Conservation (phyloP, 2,329 filamentous ascomycete species). For the Talaromyces sp. region DNA sequence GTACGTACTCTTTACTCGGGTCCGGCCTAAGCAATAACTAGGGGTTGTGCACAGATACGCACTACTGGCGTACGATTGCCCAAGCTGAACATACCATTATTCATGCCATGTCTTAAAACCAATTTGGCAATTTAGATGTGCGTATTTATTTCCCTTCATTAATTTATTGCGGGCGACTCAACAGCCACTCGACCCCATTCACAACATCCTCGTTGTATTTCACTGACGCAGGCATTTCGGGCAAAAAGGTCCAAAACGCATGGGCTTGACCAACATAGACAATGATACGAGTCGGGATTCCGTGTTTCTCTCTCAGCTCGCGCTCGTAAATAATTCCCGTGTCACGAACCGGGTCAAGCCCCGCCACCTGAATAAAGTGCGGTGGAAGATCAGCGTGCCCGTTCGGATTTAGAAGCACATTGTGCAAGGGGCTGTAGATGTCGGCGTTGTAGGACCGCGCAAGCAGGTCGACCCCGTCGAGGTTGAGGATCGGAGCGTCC, state of each 20-base stretch:
- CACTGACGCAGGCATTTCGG: conserved; percentile 18
- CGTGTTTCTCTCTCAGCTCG: conserved; percentile 17
- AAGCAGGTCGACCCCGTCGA: neutral
- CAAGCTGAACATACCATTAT: neutral
- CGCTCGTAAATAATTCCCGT: conserved; percentile 21
- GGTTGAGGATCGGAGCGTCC: neutral
- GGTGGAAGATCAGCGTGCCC: conserved; percentile 24
- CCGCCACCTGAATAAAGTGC: conserved; percentile 21
- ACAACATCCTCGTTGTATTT: conserved; percentile 19
- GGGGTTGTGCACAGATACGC: no score
- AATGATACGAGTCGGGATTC: conserved; percentile 23
- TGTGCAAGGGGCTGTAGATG: neutral
- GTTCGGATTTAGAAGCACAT: conserved; percentile 6
- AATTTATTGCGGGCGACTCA: neutral
- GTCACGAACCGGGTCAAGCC: conserved; percentile 23
- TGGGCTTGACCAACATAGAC: conserved; percentile 30
- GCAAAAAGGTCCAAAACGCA: conserved; percentile 23
- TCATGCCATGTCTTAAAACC: neutral
- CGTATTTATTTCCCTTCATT: neutral
- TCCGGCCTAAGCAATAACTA: neutral
- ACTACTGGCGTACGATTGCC: neutral
- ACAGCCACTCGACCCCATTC: conserved; percentile 2
- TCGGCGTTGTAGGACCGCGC: conserved; percentile 3
- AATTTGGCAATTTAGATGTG: neutral
- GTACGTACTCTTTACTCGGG: neutral